Percentiles rank a stretch among this genome's conserved stretches.
Evolutionary conservation across 1,284 basidiomycete species (phyloP).

Genomic region (Leccinum pallidistipes): DNA sequence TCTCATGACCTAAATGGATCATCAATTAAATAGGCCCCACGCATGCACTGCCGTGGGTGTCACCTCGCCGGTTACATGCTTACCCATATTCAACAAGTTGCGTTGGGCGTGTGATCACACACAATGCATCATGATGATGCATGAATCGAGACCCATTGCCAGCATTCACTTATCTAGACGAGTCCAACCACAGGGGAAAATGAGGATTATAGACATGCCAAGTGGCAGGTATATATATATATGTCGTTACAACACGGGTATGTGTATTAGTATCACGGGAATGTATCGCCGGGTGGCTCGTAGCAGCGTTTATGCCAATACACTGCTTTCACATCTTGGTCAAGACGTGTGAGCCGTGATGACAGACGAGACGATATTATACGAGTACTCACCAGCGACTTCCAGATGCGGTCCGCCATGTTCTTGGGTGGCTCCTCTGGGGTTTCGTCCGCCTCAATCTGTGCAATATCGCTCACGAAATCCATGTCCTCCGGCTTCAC

Average conservation of each 20-base stretch:
- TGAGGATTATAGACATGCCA: not conserved
- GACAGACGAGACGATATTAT: not conserved
- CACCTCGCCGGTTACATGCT: not conserved
- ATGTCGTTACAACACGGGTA: constrained; percentile 5
- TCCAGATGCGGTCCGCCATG: constrained; percentile 66
- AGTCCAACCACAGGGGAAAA: not conserved
- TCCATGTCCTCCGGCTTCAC: constrained; percentile 70
- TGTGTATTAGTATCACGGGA: not conserved
- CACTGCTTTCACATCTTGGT: constrained; percentile 26
- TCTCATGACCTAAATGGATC: not conserved
- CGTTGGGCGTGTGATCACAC: not conserved
- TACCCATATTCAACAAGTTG: not conserved
- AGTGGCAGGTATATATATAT: not conserved
- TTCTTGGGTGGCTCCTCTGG: constrained; percentile 74
- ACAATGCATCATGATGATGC: too few species aligned
- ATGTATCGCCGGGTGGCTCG: not conserved
- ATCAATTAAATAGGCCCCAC: not conserved
- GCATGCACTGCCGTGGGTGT: not conserved
- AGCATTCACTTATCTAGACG: not conserved
- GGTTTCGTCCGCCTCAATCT: constrained; percentile 71
- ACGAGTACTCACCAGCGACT: constrained; percentile 63
- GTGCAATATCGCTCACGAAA: constrained; percentile 68
- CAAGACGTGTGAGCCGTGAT: constrained; percentile 1
- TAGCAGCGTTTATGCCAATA: not conserved
- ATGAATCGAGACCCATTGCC: not conserved